Conservation (phyloP, 495 filamentous ascomycete species). For the Tuber indicum region DNA sequence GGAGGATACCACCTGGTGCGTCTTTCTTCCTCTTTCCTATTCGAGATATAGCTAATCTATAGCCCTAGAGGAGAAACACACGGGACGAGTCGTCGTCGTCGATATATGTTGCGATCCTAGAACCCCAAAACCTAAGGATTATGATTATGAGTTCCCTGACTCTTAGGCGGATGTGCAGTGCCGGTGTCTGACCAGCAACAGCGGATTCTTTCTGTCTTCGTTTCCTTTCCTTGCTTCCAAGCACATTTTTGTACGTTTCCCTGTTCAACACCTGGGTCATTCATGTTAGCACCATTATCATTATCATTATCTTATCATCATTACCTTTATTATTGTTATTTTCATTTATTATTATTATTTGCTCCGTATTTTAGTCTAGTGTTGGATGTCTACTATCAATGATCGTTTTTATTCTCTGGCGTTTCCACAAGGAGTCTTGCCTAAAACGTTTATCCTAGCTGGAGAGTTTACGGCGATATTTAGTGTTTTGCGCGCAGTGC, state of each 20-base stretch:
- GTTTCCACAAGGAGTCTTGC: neutral
- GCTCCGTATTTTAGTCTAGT: neutral
- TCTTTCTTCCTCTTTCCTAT: neutral
- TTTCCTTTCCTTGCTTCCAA: neutral
- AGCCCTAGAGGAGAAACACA: neutral
- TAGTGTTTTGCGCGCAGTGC: neutral
- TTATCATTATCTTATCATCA: neutral
- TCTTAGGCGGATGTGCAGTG: neutral
- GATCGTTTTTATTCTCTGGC: neutral
- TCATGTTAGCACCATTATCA: neutral
- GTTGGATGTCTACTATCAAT: neutral
- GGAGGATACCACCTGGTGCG: neutral
- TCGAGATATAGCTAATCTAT: neutral
- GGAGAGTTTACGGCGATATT: neutral
- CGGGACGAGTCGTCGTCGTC: neutral
- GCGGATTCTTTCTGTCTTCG: neutral
- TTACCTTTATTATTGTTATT: neutral
- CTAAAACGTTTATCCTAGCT: neutral
- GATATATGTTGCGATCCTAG: neutral
- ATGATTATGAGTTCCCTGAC: neutral
- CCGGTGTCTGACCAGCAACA: neutral
- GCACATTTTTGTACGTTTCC: neutral
- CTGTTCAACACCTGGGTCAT: neutral
- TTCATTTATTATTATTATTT: neutral
- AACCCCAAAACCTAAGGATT: neutral